Base-by-base conservation (phyloP, 2,329 filamentous ascomycete species). In the Neofusicoccum kwambonambiense region DNA sequence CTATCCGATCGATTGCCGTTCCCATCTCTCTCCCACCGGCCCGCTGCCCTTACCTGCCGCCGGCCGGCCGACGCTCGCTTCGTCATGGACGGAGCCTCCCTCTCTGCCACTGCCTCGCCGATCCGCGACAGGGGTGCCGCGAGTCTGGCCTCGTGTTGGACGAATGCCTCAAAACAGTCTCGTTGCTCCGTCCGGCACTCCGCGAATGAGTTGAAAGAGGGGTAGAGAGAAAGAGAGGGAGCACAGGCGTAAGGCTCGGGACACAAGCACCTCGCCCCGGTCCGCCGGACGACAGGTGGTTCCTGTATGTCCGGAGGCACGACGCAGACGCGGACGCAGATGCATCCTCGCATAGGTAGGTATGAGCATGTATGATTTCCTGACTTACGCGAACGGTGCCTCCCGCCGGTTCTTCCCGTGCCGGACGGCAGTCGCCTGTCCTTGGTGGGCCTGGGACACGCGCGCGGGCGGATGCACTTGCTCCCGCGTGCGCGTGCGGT, bases 371-470 rank as follows among this genome's bases (percentile, higher is more conserved):
- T 8, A 31, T 4, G 39, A 41, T 12, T 12, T 45, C 17, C 17
- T 17, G 4, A 19, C 8, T 15, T 7, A 34, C 17, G 51, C 35
- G 35, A 56, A 56, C 35, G 51, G 37, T 56, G 51, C 51, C 37
- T 42, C 51, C 51, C 51, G 51, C 37, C 51, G 51, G 51, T 56
- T 42, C 35, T 56, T 56, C 51, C 51, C 51, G 51, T 12, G 13
- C 19, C 37, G 51, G 19, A 22, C 51, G 51, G 51, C 51, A 27
- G 13, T 56, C 51, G 51, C 51, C 51, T 56, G 35, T 8, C 11
- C 8, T 45, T 5, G n/a, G 13, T 45, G 42, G n/a, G 34, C 17
- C 17, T 13, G 17, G 31, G 8, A 34, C 11, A 7, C 31, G 27
- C 11, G 51, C 11, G 12, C 17, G 12, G 11, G 15, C 51, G 51